These are phyloP conservation scores for Cladorrhinum sp. DNA, from an alignment of 2,329 filamentous ascomycete species.

Conservation along the genomic window DNA sequence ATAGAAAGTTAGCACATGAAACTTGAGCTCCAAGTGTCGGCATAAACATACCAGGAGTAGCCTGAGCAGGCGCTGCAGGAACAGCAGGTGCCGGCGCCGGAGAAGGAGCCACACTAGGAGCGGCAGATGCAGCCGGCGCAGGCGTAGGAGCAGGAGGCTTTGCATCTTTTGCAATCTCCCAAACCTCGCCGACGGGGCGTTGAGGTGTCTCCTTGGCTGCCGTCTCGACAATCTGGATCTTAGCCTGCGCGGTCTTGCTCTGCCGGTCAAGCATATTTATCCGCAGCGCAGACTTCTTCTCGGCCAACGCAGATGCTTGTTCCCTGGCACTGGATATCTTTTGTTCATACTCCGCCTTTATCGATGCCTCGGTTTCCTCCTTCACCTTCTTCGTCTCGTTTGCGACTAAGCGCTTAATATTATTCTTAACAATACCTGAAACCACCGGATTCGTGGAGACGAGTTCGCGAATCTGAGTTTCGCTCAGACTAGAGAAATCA, in stretches of 20 bases:
- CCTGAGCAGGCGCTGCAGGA: background rate
- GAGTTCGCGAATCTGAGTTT: conserved; percentile 56
- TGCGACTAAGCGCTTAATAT: conserved; percentile 69
- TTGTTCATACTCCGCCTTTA: conserved; percentile 49
- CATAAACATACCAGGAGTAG: conserved; percentile 16
- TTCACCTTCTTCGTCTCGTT: conserved; percentile 60
- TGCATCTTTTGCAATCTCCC: conserved; percentile 71
- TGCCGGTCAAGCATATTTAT: conserved; percentile 78
- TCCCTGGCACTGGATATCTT: conserved; percentile 55
- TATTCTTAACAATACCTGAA: conserved; percentile 56
- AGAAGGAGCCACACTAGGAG: background rate
- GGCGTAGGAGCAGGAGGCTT: conserved; percentile 36
- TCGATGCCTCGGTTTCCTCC: conserved; percentile 47
- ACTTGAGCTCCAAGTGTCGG: no score
- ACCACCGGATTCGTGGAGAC: conserved; percentile 55
- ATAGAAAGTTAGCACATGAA: conserved; percentile 2
- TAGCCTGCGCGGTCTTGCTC: conserved; percentile 60
- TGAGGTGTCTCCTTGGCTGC: conserved; percentile 84
- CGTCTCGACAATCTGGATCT: conserved; percentile 73
- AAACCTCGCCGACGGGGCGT: conserved; percentile 80
- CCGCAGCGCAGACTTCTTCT: conserved; percentile 70
- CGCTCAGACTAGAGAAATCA: conserved; percentile 49
- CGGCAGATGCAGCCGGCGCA: conserved; percentile 7
- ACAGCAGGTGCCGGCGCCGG: conserved; percentile 4
- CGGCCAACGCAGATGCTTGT: conserved; percentile 67